Percentiles rank a stretch among this genome's conserved stretches.
Conservation (phyloP, 1,284 basidiomycete species). For the Trametes polyzona region DNA sequence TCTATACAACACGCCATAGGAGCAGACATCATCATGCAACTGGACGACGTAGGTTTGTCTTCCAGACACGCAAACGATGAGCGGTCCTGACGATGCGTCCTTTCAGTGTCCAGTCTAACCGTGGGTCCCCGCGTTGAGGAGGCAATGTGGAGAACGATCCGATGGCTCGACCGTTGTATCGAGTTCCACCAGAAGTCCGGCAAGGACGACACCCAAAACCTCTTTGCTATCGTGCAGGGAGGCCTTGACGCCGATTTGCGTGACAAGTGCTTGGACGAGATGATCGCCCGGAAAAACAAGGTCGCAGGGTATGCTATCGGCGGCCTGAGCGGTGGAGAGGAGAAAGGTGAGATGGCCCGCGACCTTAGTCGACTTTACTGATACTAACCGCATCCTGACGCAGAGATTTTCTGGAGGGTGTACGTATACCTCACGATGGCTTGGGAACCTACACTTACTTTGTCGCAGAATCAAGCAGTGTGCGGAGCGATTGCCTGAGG, state of each 20-base stretch:
- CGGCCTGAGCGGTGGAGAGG: conserved; percentile 84
- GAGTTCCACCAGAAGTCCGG: conserved; percentile 70
- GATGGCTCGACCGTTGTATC: conserved; percentile 88
- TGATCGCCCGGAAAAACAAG: conserved; percentile 71
- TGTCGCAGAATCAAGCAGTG: conserved; percentile 75
- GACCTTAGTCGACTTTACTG: neutral
- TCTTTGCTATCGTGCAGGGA: conserved; percentile 89
- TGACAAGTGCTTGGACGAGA: conserved; percentile 76
- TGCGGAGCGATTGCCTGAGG: conserved; percentile 70
- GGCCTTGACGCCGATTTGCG: conserved; percentile 72
- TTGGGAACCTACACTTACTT: conserved; percentile 21
- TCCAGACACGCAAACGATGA: neutral
- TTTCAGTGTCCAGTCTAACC: conserved; percentile 71
- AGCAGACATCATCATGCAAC: conserved; percentile 90
- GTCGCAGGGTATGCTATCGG: conserved; percentile 86
- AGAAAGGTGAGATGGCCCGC: conserved; percentile 63
- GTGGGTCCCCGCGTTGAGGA: conserved; percentile 79
- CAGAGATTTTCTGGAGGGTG: conserved; percentile 86
- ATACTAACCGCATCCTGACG: neutral
- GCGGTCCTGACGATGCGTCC: neutral
- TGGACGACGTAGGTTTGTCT: conserved; percentile 82
- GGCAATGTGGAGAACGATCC: conserved; percentile 80
- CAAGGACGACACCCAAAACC: conserved; percentile 65
- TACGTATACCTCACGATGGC: conserved; percentile 39
- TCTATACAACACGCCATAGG: conserved; percentile 86